Evolutionary conservation across 208 protist genomes (phyloP).

Genomic region (Borovskyia barvae): DNA sequence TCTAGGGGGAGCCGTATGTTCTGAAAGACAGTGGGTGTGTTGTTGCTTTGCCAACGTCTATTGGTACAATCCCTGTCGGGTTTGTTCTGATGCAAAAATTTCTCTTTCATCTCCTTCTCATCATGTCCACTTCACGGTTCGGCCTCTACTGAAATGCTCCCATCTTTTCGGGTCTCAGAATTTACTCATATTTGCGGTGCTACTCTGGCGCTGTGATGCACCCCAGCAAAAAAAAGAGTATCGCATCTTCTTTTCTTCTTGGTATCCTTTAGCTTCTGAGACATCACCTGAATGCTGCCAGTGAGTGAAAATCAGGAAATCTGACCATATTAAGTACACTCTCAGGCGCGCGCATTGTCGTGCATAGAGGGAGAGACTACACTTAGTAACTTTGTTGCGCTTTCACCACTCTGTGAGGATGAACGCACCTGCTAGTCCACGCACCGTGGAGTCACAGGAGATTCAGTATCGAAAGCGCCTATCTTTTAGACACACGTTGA

Average conservation of each 20-base stretch:
- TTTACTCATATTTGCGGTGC: no score
- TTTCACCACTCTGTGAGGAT: background rate
- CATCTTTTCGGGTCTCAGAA: no score
- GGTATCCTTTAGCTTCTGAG: background rate
- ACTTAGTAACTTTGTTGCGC: background rate
- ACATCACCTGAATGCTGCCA: no score
- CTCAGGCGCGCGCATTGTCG: background rate
- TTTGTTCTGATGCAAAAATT: slow-evolving; percentile 1
- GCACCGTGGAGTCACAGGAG: slow-evolving; percentile 6
- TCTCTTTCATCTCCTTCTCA: background rate
- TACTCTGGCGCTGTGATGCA: no score
- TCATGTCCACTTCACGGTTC: background rate
- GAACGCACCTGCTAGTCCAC: background rate
- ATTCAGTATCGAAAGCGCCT: slow-evolving; percentile 32
- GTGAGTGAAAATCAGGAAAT: no score
- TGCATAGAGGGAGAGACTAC: background rate
- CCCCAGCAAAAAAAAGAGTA: no score
- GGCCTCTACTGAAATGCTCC: background rate
- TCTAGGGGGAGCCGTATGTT: no score
- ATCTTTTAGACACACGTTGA: slow-evolving; percentile 39
- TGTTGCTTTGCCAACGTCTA: no score
- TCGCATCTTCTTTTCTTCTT: no score
- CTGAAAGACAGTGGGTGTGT: no score
- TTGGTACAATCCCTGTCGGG: no score
- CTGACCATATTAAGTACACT: no score